Base-by-base conservation (phyloP, 176 grass and related monocot genomes). In the Alloteropsis semialata region DNA sequence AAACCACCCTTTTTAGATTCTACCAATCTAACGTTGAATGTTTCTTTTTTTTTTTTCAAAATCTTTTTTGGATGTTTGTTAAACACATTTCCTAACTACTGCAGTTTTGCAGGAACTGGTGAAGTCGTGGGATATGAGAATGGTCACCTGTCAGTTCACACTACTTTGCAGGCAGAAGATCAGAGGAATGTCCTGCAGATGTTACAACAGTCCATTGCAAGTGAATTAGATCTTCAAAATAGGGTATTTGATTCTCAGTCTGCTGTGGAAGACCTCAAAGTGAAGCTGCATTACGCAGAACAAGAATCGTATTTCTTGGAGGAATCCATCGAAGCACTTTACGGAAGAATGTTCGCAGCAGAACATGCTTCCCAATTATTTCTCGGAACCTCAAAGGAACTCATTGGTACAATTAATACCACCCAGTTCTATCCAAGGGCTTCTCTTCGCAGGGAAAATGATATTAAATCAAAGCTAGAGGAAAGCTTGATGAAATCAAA, bases 151-250 rank as follows among this genome's bases (percentile, higher is more conserved):
- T 84, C 87, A 82, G 38, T 53, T 54, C 85, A 69, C n/a, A 49
- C 78, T 22, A 60, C 72, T 39, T 70, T 88, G 19, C 91, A 92
- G 33, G 30, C 49, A 30, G 83, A 85, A 28, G 82, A 72, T 42
- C 81, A 92, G 45, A 89, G 90, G 76, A 82, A 87, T 61, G 30
- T 87, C 36, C 77, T 94, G 36, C 88, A 97, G 71, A 89, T 91
- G 92, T 67, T 97, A 38, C 81, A 97, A 5, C 89, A 94, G 69
- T 97, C 92, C 1, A 87, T 94, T 42, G 92, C 92, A 69, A 85
- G 81, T 61, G 90, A 92, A 36, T 58, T 94, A 41, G 90, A 92
- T 57, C 78, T 97, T 61, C 83, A 89, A 76, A 86, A 83, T 16
- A 77, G 89, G 76, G 77, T 94, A 39, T 63, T 56, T 2, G 86